Percentiles rank a stretch among this genome's conserved stretches.
Conservation (phyloP, 1,284 basidiomycete genomes). For the Cryptococcus wingfieldii region DNA sequence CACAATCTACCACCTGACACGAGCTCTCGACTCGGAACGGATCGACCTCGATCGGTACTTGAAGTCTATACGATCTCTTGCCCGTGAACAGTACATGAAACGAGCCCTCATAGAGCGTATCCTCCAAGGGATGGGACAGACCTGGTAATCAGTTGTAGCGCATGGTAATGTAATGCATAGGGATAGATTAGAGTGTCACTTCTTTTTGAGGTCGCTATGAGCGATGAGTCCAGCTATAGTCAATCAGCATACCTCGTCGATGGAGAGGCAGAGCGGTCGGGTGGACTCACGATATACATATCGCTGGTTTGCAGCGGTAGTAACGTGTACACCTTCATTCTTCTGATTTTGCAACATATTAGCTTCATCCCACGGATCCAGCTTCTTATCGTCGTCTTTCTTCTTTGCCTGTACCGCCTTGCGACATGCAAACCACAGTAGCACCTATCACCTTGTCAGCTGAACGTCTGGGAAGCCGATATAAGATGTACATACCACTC, state of each 20-base stretch:
- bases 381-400: constrained; percentile 17
- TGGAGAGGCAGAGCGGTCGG: neutral
- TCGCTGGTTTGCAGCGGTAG: constrained; percentile 36
- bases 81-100: constrained; percentile 75
- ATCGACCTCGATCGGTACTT: constrained; percentile 90
- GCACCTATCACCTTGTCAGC: constrained; percentile 5
- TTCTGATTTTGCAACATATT: constrained; percentile 36
- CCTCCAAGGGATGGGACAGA: constrained; percentile 61
- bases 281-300: constrained; percentile 39
- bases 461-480: neutral
- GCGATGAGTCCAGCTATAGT: constrained; percentile 31
- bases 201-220: constrained; percentile 28
- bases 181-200: neutral
- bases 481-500: constrained; percentile 16
- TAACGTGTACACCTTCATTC: constrained; percentile 36
- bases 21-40: constrained; percentile 84
- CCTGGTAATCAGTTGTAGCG: constrained; percentile 16
- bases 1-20: constrained; percentile 92
- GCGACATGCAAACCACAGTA: constrained; percentile 22
- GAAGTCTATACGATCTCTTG: constrained; percentile 79
- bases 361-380: constrained; percentile 35
- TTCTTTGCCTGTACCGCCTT: constrained; percentile 2
- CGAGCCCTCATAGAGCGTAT: constrained; percentile 87
- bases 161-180: neutral
- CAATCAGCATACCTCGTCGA: constrained; percentile 1